Evolutionary conservation across 768 basidiomycete species (phyloP).

Genomic region (Gymnopilus junonius): DNA sequence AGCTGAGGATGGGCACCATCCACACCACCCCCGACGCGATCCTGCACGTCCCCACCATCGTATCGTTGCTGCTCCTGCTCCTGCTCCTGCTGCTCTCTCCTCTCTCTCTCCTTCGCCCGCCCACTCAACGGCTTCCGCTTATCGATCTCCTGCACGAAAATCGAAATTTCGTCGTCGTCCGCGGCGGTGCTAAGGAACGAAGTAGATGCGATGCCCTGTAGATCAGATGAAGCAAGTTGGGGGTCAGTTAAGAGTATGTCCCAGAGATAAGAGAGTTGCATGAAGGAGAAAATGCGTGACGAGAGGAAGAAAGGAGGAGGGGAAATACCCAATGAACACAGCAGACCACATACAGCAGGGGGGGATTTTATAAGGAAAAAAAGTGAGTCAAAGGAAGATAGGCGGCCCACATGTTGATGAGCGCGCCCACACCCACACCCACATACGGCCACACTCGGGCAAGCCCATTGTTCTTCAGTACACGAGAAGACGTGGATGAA

Average conservation of each 20-base stretch:
- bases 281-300: neutral
- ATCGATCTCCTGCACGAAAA: conserved; percentile 78
- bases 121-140: conserved; percentile 65
- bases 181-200: conserved; percentile 52
- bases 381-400: neutral
- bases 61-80: conserved; percentile 21
- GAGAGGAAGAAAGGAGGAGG: neutral
- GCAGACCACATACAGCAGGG: too few relatives aligned
- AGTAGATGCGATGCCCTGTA: neutral
- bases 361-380: too few relatives aligned
- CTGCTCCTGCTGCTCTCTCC: conserved; percentile 14
- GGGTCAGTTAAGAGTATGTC: neutral
- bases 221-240: neutral
- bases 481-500: too few relatives aligned
- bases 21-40: neutral
- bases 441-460: neutral
- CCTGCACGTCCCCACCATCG: too few relatives aligned
- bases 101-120: conserved; percentile 32
- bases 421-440: too few relatives aligned
- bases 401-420: neutral
- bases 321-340: too few relatives aligned
- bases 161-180: conserved; percentile 80
- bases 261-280: neutral
- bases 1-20: neutral
- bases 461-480: too few relatives aligned